Evolutionary conservation across 2,329 filamentous ascomycete genomes (phyloP).

Genomic region (Beauveria medogensis): DNA sequence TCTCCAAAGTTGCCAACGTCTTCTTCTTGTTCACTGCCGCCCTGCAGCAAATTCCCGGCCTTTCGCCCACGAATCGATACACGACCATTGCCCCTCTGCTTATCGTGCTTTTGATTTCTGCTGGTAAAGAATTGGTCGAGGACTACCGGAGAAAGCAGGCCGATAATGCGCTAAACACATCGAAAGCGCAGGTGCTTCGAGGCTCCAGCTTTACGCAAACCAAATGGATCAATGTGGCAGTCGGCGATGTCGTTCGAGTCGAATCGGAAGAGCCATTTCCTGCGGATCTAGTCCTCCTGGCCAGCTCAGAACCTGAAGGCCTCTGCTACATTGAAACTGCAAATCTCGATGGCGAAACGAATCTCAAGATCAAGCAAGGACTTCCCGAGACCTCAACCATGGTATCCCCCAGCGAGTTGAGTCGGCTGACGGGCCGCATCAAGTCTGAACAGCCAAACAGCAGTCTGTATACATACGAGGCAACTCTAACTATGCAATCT

Average conservation of each 20-base stretch:
- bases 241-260: slow-evolving; percentile 88
- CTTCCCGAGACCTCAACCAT: slow-evolving; percentile 84
- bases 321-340: slow-evolving; percentile 98
- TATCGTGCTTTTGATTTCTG: slow-evolving; percentile 88
- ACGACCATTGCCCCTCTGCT: slow-evolving; percentile 93
- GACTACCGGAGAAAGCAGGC: slow-evolving; percentile 85
- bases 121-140: slow-evolving; percentile 87
- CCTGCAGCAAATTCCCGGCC: slow-evolving; percentile 87
- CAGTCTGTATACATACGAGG: slow-evolving; percentile 96
- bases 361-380: slow-evolving; percentile 96
- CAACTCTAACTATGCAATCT: slow-evolving; percentile 81
- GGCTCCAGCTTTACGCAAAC: slow-evolving; percentile 79
- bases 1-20: slow-evolving; percentile 97
- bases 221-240: slow-evolving; percentile 87
- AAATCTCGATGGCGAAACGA: slow-evolving; percentile 95
- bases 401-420: slow-evolving; percentile 79
- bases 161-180: slow-evolving; percentile 80
- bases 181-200: slow-evolving; percentile 72
- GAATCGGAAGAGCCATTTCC: slow-evolving; percentile 94
- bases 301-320: slow-evolving; percentile 93
- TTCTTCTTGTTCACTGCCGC: slow-evolving; percentile 98
- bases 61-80: slow-evolving; percentile 91
- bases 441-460: slow-evolving; percentile 97
- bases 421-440: slow-evolving; percentile 75
- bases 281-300: slow-evolving; percentile 83